These are phyloP conservation scores for Lasiodiplodia gonubiensis DNA, from an alignment of 2,329 filamentous ascomycete species.

Conservation along the genomic window DNA sequence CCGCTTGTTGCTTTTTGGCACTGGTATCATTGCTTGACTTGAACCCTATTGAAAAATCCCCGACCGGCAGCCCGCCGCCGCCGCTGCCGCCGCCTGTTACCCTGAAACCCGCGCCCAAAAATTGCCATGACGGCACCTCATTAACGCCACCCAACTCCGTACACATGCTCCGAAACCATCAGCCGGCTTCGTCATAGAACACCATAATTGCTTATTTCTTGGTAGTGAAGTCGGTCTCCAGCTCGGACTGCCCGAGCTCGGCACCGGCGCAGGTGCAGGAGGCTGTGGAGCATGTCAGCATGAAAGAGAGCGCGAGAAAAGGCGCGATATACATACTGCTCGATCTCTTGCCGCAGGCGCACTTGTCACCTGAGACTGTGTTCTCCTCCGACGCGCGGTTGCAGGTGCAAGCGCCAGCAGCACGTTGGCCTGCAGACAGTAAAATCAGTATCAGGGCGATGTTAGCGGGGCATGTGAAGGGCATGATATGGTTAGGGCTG, in stretches of 20 bases:
- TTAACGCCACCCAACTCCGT: conserved; percentile 24
- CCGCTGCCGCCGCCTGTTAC: background rate
- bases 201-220: conserved; percentile 49
- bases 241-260: conserved; percentile 62
- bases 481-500: conserved; percentile 3
- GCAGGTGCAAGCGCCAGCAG: conserved; percentile 82
- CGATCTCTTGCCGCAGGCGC: conserved; percentile 77
- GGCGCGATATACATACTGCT: conserved; percentile 60
- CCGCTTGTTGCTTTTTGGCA: background rate
- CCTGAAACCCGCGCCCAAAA: conserved; percentile 7
- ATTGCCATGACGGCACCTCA: background rate
- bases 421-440: conserved; percentile 63
- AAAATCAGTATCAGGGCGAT: background rate
- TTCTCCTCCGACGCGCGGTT: conserved; percentile 76
- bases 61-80: background rate
- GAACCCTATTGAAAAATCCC: background rate
- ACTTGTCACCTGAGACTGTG: conserved; percentile 65
- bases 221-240: conserved; percentile 89
- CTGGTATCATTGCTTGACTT: conserved; percentile 17
- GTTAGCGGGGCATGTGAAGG: background rate
- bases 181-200: background rate
- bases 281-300: conserved; percentile 34
- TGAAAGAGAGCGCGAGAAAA: no score
- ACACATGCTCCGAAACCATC: background rate
- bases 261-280: conserved; percentile 83